Evolutionary conservation across 1,139 yeast genomes (phyloP).

Genomic region (Debaryomyces fabryi): DNA sequence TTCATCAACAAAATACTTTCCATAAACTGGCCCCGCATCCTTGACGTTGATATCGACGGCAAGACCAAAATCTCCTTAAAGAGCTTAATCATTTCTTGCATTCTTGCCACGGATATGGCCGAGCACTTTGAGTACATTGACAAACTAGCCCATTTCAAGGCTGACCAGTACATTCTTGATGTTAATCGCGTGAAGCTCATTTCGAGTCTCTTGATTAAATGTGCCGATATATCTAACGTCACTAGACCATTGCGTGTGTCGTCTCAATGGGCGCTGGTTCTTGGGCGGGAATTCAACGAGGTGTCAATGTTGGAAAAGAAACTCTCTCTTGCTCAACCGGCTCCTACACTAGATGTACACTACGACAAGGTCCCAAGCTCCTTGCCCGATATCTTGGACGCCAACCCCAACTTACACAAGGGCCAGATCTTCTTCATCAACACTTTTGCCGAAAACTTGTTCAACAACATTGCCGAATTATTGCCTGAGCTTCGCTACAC

Average conservation of each 20-base stretch:
- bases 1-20: constrained; percentile 60
- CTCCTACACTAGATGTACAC: constrained; percentile 22
- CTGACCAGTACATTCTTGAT: constrained; percentile 14
- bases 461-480: constrained; percentile 59
- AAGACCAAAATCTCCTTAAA: constrained; percentile 24
- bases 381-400: constrained; percentile 41
- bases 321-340: constrained; percentile 17
- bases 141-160: constrained; percentile 37
- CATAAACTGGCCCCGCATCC: constrained; percentile 65
- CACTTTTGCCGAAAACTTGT: constrained; percentile 78
- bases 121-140: constrained; percentile 76
- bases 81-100: constrained; percentile 46
- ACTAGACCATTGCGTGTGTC: constrained; percentile 77
- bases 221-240: constrained; percentile 94
- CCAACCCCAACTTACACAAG: constrained; percentile 56
- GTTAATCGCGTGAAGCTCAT: constrained; percentile 49
- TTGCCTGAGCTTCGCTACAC: constrained; percentile 62
- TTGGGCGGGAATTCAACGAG: constrained; percentile 77
- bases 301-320: constrained; percentile 57
- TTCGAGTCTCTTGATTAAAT: constrained; percentile 73
- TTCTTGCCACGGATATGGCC: constrained; percentile 94
- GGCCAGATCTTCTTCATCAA: constrained; percentile 87
- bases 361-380: constrained; percentile 34
- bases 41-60: constrained; percentile 22
- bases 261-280: constrained; percentile 82